Evolutionary conservation across 1,284 basidiomycete species (phyloP).

Genomic region (Ustanciosporium gigantosporum): DNA sequence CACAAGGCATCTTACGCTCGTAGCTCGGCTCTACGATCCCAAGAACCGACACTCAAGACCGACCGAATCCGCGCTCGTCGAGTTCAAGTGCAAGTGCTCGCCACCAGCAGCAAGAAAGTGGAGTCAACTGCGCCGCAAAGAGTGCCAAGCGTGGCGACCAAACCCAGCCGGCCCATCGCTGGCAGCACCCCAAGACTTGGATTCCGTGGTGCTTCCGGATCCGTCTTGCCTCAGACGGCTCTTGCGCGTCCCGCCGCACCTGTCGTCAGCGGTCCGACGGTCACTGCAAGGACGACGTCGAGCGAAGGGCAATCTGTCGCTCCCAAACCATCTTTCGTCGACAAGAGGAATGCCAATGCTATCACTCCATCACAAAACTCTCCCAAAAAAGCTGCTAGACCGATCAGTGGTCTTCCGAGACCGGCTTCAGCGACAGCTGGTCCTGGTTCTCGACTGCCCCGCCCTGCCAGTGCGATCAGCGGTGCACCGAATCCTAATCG

Average conservation of each 20-base stretch:
- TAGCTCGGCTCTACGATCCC: conserved; percentile 14
- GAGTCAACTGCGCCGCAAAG: background rate
- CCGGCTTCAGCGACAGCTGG: conserved; percentile 6
- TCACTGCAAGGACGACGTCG: too few species aligned
- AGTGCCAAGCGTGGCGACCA: background rate
- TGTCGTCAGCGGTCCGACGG: too few species aligned
- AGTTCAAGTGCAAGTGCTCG: conserved; percentile 16
- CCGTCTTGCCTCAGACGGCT: too few species aligned
- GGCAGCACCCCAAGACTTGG: background rate
- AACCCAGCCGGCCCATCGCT: background rate
- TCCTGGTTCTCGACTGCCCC: conserved; percentile 23
- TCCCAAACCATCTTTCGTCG: conserved; percentile 16
- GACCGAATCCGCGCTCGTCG: conserved; percentile 32
- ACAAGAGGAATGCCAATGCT: too few species aligned
- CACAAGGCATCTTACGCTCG: conserved; percentile 13
- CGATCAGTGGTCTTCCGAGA: conserved; percentile 20
- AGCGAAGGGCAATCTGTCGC: conserved; percentile 23
- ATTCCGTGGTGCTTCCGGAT: background rate
- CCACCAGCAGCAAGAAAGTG: too few species aligned
- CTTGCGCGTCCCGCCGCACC: too few species aligned
- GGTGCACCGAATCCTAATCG: too few species aligned
- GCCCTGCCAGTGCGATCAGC: conserved; percentile 14
- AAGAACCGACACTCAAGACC: conserved; percentile 12
- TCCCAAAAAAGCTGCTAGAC: conserved; percentile 13
- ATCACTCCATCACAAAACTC: background rate